These are phyloP conservation scores for Misopates orontium DNA, from an alignment of 257 asterid genomes.

Conservation along the genomic window DNA sequence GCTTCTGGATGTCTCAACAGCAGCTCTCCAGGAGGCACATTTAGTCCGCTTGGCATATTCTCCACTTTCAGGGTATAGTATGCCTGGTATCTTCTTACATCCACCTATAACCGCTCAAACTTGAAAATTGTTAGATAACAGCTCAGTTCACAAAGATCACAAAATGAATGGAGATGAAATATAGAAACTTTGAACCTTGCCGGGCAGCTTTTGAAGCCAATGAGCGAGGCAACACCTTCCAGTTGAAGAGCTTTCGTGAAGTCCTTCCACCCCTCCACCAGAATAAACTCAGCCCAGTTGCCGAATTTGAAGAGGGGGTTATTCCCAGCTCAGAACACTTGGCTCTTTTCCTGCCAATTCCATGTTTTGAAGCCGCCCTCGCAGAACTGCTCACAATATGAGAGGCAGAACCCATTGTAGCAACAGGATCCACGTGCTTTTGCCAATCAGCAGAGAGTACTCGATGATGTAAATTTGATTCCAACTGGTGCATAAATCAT, in stretches of 20 bases:
- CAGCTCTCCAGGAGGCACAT: constrained; percentile 85
- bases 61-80: constrained; percentile 78
- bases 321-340: constrained; percentile 48
- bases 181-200: constrained; percentile 57
- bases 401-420: constrained; percentile 76
- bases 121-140: constrained; percentile 29
- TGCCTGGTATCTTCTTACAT: constrained; percentile 73
- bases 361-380: constrained; percentile 64
- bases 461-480: constrained; percentile 72
- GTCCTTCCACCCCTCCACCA: constrained; percentile 99
- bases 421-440: constrained; percentile 76
- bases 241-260: constrained; percentile 75
- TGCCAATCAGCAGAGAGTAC: constrained; percentile 85
- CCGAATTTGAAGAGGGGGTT: constrained; percentile 56
- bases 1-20: constrained; percentile 77
- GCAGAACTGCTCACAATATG: constrained; percentile 53
- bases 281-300: constrained; percentile 64
- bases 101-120: constrained; percentile 64
- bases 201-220: constrained; percentile 94
- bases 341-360: constrained; percentile 56
- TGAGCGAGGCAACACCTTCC: constrained; percentile 78
- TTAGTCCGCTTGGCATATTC: constrained; percentile 81
- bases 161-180: constrained; percentile 12
- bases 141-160: constrained; percentile 23
- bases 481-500: constrained; percentile 58